phyloP scores from a whole-genome alignment of 495 filamentous ascomycete species.

The Polyplosphaeria fusca region DNA sequence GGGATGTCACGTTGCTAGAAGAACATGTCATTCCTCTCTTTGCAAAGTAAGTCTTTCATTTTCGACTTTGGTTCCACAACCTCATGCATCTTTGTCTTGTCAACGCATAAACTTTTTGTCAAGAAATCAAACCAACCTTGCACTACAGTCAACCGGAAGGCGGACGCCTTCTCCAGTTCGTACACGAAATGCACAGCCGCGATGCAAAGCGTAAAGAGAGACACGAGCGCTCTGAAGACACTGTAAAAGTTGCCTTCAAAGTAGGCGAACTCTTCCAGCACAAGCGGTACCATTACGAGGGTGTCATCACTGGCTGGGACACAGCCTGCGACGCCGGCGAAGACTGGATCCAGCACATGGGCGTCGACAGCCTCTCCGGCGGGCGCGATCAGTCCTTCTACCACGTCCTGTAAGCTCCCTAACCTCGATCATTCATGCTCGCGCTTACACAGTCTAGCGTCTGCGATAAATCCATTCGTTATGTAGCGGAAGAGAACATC shows the following conservation, averaged over 20 bases:
- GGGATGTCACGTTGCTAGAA: conserved; percentile 54
- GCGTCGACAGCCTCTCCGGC: conserved; percentile 56
- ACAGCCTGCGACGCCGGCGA: conserved; percentile 56
- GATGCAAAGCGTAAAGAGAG: conserved; percentile 60
- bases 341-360: conserved; percentile 56
- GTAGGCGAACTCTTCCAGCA: conserved; percentile 86
- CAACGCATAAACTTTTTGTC: too few relatives aligned
- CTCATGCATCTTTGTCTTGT: too few relatives aligned
- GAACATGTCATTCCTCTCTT: conserved; percentile 62
- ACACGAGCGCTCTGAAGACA: conserved; percentile 46
- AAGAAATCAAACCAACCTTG: too few relatives aligned
- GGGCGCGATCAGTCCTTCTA: conserved; percentile 80
- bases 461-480: conserved; percentile 65
- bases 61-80: too few relatives aligned
- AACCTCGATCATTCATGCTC: not conserved
- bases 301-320: conserved; percentile 86
- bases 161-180: conserved; percentile 45
- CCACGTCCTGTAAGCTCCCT: conserved; percentile 67
- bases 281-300: conserved; percentile 72
- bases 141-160: conserved; percentile 44
- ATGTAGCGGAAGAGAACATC: conserved; percentile 89
- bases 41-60: too few relatives aligned
- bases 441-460: conserved; percentile 46
- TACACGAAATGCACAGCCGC: conserved; percentile 57
- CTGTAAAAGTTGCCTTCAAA: conserved; percentile 57